Percentiles rank a stretch among this genome's conserved stretches.
phyloP scores from a whole-genome alignment of 192 early-diverging fungal species.

The Lobosporangium transversale region DNA sequence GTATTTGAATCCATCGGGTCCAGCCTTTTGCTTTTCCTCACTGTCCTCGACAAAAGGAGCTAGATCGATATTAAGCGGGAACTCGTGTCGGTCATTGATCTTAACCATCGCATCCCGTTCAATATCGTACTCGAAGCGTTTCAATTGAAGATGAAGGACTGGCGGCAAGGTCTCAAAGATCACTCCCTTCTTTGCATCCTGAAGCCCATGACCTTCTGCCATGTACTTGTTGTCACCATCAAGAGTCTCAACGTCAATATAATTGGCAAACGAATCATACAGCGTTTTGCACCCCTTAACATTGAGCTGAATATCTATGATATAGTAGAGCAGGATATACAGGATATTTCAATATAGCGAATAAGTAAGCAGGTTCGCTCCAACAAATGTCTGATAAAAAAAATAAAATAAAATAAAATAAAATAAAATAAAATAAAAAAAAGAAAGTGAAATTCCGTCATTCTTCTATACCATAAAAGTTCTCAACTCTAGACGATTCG shows the following conservation, averaged over 20 bases:
- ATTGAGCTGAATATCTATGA: constrained; percentile 92
- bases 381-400: no score
- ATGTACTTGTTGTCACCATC: constrained; percentile 97
- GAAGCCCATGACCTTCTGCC: constrained; percentile 94
- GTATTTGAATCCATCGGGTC: constrained; percentile 71
- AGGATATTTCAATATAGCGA: no score
- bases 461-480: constrained; percentile 92
- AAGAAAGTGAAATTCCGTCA: no score
- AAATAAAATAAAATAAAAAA: no score
- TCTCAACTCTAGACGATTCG: constrained; percentile 93
- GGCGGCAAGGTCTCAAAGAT: constrained; percentile 94
- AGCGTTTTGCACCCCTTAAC: constrained; percentile 94
- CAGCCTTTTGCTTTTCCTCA: constrained; percentile 68
- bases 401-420: background rate
- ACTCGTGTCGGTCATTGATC: constrained; percentile 98
- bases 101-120: constrained; percentile 90
- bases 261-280: constrained; percentile 90
- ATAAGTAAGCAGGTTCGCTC: no score
- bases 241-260: constrained; percentile 89
- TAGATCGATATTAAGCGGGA: constrained; percentile 87
- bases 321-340: background rate
- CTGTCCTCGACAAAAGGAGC: constrained; percentile 79
- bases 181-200: constrained; percentile 97
- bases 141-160: constrained; percentile 95
- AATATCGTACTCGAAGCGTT: constrained; percentile 98